Evolutionary conservation across 2,329 filamentous ascomycete species (phyloP).

Genomic region (Coniochaeta pulveracea): DNA sequence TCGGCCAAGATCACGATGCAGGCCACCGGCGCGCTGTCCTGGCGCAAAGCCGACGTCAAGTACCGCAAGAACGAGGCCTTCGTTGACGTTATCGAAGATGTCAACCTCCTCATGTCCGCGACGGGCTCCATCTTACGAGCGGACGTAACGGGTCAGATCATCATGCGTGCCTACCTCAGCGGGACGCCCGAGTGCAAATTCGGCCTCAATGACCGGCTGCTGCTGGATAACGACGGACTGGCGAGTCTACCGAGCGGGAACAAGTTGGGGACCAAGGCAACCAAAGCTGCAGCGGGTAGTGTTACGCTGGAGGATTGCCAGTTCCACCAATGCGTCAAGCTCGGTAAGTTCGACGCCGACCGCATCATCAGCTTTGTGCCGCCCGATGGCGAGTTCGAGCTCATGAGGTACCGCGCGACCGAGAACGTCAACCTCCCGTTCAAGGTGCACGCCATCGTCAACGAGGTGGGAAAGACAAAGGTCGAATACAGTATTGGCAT

Average conservation of each 20-base stretch:
- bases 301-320: slow-evolving; percentile 97
- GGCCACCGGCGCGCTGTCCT: slow-evolving; percentile 90
- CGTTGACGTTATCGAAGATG: slow-evolving; percentile 97
- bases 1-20: slow-evolving; percentile 99
- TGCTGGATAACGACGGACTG: slow-evolving; percentile 69
- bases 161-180: slow-evolving; percentile 95
- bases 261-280: slow-evolving; percentile 72
- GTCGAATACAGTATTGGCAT: slow-evolving; percentile 98
- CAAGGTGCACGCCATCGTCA: slow-evolving; percentile 97
- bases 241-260: slow-evolving; percentile 62
- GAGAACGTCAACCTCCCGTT: slow-evolving; percentile 98
- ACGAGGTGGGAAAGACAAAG: slow-evolving; percentile 92
- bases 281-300: slow-evolving; percentile 87
- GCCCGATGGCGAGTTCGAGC: slow-evolving; percentile 93
- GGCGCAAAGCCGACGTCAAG: slow-evolving; percentile 94
- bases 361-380: slow-evolving; percentile 95
- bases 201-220: slow-evolving; percentile 85
- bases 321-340: slow-evolving; percentile 97
- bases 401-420: slow-evolving; percentile 96
- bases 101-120: slow-evolving; percentile 98
- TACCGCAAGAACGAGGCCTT: slow-evolving; percentile 99
- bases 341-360: slow-evolving; percentile 93
- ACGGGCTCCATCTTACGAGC: slow-evolving; percentile 89
- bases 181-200: slow-evolving; percentile 99
- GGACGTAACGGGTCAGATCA: slow-evolving; percentile 92